Conservation (phyloP, 208 protist genomes). For the Wallacemonas collosoma region DNA sequence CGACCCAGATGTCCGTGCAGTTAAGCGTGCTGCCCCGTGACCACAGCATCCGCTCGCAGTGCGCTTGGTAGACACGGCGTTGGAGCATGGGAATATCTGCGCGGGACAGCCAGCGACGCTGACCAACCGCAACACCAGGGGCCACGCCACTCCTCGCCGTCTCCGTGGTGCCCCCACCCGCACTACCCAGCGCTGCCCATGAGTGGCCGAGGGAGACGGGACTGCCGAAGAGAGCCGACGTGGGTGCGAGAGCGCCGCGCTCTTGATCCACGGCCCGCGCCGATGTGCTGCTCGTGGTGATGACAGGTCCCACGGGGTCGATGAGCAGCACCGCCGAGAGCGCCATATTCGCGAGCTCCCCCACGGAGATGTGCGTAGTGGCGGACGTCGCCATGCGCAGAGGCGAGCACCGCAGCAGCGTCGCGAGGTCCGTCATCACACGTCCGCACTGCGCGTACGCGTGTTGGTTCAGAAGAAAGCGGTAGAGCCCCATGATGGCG, state of each 20-base stretch:
- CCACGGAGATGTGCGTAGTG: constrained; percentile 35
- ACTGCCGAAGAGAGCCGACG: constrained; percentile 25
- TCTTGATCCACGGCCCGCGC: too few relatives aligned
- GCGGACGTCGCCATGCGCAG: constrained; percentile 34
- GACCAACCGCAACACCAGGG: neutral
- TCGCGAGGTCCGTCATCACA: constrained; percentile 72
- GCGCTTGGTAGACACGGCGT: constrained; percentile 71
- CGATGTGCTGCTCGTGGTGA: too few relatives aligned
- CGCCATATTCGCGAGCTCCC: constrained; percentile 64
- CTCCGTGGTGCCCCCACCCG: neutral
- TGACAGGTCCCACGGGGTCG: constrained; percentile 31
- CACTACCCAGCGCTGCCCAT: constrained; percentile 17
- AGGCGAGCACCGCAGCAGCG: constrained; percentile 69
- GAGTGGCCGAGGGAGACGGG: constrained; percentile 41
- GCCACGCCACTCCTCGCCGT: neutral
- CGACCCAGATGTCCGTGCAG: constrained; percentile 78
- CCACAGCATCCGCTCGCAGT: constrained; percentile 79
- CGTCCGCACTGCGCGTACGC: constrained; percentile 75
- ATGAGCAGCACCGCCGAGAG: constrained; percentile 72
- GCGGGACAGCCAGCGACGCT: constrained; percentile 41
- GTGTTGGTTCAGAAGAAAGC: constrained; percentile 75
- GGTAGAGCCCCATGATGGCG: constrained; percentile 69
- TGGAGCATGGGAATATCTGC: constrained; percentile 74
- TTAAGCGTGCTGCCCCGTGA: constrained; percentile 60
- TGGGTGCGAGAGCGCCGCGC: neutral